Conservation (phyloP, 2,329 filamentous ascomycete species). For the Thielaviopsis musarum region DNA sequence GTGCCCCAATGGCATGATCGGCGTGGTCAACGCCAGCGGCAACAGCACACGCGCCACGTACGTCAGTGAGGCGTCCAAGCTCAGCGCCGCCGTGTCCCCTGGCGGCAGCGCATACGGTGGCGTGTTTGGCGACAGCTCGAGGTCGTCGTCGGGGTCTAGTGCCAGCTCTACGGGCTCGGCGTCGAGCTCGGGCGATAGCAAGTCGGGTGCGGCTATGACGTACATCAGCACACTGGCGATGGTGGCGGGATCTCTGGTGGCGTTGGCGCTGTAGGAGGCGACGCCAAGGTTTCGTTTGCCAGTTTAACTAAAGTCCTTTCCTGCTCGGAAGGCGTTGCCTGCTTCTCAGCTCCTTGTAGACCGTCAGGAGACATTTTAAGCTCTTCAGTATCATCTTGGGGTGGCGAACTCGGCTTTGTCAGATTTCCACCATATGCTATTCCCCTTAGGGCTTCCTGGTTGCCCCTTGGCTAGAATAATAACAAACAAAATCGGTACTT, state of each 20-base stretch:
- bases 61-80: not conserved
- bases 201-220: not conserved
- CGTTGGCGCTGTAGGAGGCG: not conserved
- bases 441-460: too few relatives aligned
- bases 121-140: conserved; percentile 4
- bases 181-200: not conserved
- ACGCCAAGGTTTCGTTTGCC: too few relatives aligned
- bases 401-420: too few relatives aligned
- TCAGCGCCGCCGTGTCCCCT: not conserved
- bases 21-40: conserved; percentile 17
- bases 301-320: too few relatives aligned
- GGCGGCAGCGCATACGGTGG: conserved; percentile 3
- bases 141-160: not conserved
- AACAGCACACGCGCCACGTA: conserved; percentile 14
- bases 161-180: not conserved
- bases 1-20: conserved; percentile 20
- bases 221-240: not conserved
- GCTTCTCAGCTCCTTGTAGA: too few relatives aligned
- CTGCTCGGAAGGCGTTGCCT: too few relatives aligned
- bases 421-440: too few relatives aligned
- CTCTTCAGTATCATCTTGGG: too few relatives aligned
- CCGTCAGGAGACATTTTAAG: too few relatives aligned
- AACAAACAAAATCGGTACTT: too few relatives aligned
- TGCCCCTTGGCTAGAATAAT: too few relatives aligned
- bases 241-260: not conserved